Base-by-base conservation (phyloP, 1,284 basidiomycete species). In the Termitomyces sp. region DNA sequence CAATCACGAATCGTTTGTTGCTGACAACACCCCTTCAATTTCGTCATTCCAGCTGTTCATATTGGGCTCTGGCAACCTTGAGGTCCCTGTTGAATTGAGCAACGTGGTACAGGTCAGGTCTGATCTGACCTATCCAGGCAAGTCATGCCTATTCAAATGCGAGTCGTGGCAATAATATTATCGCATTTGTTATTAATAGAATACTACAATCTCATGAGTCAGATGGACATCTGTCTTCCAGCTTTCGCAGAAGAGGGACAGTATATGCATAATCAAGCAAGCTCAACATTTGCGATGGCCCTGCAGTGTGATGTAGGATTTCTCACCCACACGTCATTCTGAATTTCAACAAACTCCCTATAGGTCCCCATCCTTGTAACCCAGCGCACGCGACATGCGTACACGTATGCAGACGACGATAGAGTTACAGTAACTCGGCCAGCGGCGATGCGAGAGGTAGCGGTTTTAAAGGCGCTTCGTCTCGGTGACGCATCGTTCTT, bases 341-440 rank as follows among this genome's bases (percentile, higher is more conserved):
- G 42, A 28, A 7, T 26, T 15, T 42, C 34, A 31, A 33, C 26
- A 8, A 2, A 21, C 8, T 46, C 28, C 15, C n/a, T 10, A 1
- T 54, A 73, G 70, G 64, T 72, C 2, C 71, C 72, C 6, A 68
- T 73, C 28, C 64, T 74, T 26, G 68, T 68, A 8, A 73, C 71
- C 7, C 55, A 62, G 15, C 71, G 69, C 50, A 70, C 67, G 46
- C 67, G 68, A 26, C 61, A 61, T 36, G 61, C 70, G 31, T 74
- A 74, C 53, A 63, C 62, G 3, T 70, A 73, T 54, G 67, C 68
- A 42, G 67, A 73, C 58, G 71, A 74, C 57, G 63, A 67, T 49
- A 57, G 71, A 21, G 67, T 66, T 1, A 66, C 68, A 1, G 65
- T 73, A 34, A 70, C 70, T 4, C 67, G 71, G 6, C 72, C 73